phyloP scores from a whole-genome alignment of 805 yeast genomes.

The Candida tibetensis region DNA sequence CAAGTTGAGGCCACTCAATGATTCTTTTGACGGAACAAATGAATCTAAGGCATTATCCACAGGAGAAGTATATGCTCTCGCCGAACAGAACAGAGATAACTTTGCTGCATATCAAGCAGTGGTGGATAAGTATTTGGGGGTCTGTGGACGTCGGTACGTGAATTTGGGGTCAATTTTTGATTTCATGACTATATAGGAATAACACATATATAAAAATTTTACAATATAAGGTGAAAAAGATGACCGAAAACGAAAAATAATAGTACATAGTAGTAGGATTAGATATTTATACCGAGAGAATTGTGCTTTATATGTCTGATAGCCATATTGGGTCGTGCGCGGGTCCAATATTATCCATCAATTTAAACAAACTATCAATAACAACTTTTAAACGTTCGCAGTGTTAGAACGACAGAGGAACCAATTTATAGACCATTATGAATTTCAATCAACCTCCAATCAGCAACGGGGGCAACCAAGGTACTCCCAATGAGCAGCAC shows the following conservation, averaged over 20 bases:
- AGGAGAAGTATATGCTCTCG: slow-evolving; percentile 67
- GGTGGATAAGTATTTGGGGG: slow-evolving; percentile 67
- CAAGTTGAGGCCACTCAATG: slow-evolving; percentile 53
- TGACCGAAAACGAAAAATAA: neutral
- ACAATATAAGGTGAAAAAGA: slow-evolving; percentile 1
- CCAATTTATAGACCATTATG: slow-evolving; percentile 6
- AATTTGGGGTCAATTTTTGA: slow-evolving; percentile 80
- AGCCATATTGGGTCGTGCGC: slow-evolving; percentile 4
- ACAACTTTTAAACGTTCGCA: neutral
- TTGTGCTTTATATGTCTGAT: too few relatives aligned
- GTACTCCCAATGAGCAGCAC: slow-evolving; percentile 12
- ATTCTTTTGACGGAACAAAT: slow-evolving; percentile 24
- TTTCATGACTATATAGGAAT: slow-evolving; percentile 35
- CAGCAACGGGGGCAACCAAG: slow-evolving; percentile 13
- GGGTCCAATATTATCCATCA: neutral
- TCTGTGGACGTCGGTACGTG: slow-evolving; percentile 87
- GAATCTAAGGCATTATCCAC: slow-evolving; percentile 33
- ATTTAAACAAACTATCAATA: neutral
- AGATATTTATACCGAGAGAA: too few relatives aligned
- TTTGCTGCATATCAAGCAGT: slow-evolving; percentile 56
- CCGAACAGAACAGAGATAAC: slow-evolving; percentile 71
- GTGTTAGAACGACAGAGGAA: too few relatives aligned
- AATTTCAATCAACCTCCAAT: slow-evolving; percentile 14
- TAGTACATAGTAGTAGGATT: too few relatives aligned
- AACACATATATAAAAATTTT: slow-evolving; percentile 1